Base-by-base conservation (phyloP, 2,329 filamentous ascomycete species). In the Aspergillus sp. region DNA sequence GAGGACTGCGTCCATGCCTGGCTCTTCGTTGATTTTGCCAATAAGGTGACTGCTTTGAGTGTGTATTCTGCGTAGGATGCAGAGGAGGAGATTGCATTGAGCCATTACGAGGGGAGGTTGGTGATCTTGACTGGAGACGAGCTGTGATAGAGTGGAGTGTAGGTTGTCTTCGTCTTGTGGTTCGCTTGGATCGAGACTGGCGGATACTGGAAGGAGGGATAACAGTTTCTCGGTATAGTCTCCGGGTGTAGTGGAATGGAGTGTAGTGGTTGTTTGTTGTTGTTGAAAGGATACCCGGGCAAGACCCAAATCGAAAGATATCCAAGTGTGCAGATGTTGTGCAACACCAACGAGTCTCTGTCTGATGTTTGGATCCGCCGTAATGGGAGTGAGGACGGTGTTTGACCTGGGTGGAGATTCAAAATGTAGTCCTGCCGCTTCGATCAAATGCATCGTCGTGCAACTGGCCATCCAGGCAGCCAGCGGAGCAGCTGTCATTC, bases 261-360 rank as follows among this genome's bases (percentile, higher is more conserved):
- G 58, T 4, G 66, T 34, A 1, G 51, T 47, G 0, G 54, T n/a
- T 10, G 54, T 45, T 49, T 3, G 62, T 59, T 9, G 67, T 65
- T 29, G 70, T 62, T 66, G 67, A 0, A 78, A 65, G 40, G 64
- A 45, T 0, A 79, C 74, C n/a, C 74, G 63, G 0, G 75, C 76
- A 0, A 75, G 66, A 0, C 78, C 78, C 40, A 79, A 69, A 44
- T 81, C 77, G 49, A 77, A 80, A 0, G 76, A 79, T 9, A 73
- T 72, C 77, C 77, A 81, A 4, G 73, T 71, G 50, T 81, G 79
- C 6, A 79, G 63, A 48, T 80, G 77, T n/a, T 76, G 71, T 0
- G 77, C 71, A 1, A 80, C 65, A 28, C 74, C 69, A 42, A 77
- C 53, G 2, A 77, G 50, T 5, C 74, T 56, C 30, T 67, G 61